phyloP scores from a whole-genome alignment of 805 yeast genomes.

The Nakazawaea holstii region DNA sequence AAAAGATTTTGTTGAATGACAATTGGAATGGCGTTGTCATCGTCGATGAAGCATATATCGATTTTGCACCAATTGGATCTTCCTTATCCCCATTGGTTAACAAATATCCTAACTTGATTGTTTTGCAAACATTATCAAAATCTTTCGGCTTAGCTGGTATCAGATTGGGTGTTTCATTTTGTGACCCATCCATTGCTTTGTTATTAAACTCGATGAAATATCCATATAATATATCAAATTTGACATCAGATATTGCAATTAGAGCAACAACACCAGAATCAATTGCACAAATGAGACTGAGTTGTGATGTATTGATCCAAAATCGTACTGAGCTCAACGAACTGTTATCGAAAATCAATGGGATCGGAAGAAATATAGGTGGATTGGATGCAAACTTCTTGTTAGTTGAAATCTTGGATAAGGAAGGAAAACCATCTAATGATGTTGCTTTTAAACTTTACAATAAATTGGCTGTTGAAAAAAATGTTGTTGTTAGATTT shows the following conservation, averaged over 20 bases:
- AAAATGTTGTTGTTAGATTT: conserved; percentile 81
- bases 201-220: conserved; percentile 89
- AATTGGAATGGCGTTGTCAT: conserved; percentile 75
- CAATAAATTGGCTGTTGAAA: conserved; percentile 60
- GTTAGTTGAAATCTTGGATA: conserved; percentile 63
- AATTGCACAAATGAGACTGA: conserved; percentile 50
- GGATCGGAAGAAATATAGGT: conserved; percentile 74
- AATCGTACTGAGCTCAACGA: conserved; percentile 54
- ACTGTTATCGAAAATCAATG: conserved; percentile 49
- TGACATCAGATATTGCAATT: conserved; percentile 69
- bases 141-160: conserved; percentile 96
- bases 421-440: conserved; percentile 59
- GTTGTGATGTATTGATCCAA: conserved; percentile 40
- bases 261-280: conserved; percentile 65
- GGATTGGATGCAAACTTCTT: conserved; percentile 84
- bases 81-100: conserved; percentile 77
- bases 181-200: conserved; percentile 52
- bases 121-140: conserved; percentile 87
- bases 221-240: conserved; percentile 87
- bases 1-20: conserved; percentile 37
- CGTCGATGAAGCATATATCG: conserved; percentile 94
- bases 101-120: conserved; percentile 76
- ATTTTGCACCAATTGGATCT: conserved; percentile 64
- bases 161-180: conserved; percentile 77
- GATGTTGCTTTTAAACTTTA: conserved; percentile 64